Evolutionary conservation across 352 stramenopile genomes (phyloP).

Genomic region (Phytophthora melonis): DNA sequence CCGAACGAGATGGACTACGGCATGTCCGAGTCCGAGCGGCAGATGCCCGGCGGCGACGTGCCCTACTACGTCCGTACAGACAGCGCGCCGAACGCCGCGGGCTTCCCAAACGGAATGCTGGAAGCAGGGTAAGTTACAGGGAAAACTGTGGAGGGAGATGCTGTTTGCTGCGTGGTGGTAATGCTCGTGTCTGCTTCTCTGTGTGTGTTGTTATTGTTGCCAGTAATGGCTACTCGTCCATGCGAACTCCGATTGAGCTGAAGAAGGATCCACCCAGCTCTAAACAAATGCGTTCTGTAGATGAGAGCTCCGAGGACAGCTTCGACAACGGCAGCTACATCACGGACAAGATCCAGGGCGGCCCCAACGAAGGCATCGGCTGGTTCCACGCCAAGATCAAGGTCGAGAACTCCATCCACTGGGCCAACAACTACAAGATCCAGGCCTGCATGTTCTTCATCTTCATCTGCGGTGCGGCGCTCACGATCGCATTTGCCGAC

Average conservation of each 20-base stretch:
- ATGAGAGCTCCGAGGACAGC: constrained; percentile 82
- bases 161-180: not conserved
- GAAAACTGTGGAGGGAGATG: not conserved
- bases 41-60: constrained; percentile 28
- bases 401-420: constrained; percentile 85
- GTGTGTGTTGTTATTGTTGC: not conserved
- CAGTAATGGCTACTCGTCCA: constrained; percentile 58
- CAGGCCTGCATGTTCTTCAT: constrained; percentile 81
- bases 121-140: constrained; percentile 40
- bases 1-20: constrained; percentile 29
- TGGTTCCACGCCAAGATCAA: constrained; percentile 92
- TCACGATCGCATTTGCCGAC: constrained; percentile 70
- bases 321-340: constrained; percentile 77
- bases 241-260: constrained; percentile 64
- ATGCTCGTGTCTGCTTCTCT: not conserved
- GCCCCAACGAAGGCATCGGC: constrained; percentile 66
- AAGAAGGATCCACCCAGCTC: constrained; percentile 41
- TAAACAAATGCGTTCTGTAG: constrained; percentile 55
- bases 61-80: constrained; percentile 40
- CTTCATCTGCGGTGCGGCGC: constrained; percentile 62
- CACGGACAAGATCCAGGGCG: constrained; percentile 65
- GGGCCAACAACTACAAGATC: constrained; percentile 92
- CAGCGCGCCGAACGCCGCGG: constrained; percentile 27
- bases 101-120: constrained; percentile 36
- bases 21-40: constrained; percentile 6